Percentiles rank a stretch among this genome's conserved stretches.
phyloP scores from a whole-genome alignment of 352 stramenopile species.

The Aphanomyces invadans region DNA sequence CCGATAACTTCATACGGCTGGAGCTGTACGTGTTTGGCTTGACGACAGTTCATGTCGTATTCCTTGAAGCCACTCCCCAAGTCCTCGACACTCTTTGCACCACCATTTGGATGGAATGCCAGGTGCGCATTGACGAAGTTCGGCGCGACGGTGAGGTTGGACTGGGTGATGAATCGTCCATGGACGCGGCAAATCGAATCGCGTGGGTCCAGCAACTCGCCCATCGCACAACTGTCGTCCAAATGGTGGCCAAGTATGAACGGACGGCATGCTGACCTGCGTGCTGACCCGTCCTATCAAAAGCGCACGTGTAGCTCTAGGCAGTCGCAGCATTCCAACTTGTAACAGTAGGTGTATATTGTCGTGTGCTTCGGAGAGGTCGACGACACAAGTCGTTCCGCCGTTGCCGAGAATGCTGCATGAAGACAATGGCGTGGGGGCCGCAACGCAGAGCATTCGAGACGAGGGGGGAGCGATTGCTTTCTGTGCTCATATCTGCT shows the following conservation, averaged over 20 bases:
- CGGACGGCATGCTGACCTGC: background rate
- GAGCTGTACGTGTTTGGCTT: conserved; percentile 1
- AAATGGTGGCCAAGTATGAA: background rate
- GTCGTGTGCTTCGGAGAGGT: too few species aligned
- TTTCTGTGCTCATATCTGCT: too few species aligned
- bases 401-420: too few species aligned
- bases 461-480: too few species aligned
- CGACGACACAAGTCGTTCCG: too few species aligned
- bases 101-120: background rate
- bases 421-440: too few species aligned
- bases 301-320: background rate
- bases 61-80: background rate
- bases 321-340: too few species aligned
- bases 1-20: background rate
- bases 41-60: background rate
- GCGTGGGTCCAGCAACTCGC: background rate
- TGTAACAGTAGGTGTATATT: too few species aligned
- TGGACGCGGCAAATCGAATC: background rate
- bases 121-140: background rate
- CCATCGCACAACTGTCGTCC: background rate
- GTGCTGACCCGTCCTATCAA: too few species aligned
- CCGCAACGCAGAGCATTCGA: too few species aligned
- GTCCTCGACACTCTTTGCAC: too few species aligned
- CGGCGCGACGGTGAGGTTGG: background rate
- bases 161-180: background rate